Evolutionary conservation across 1,139 yeast genomes (phyloP).

Genomic region (Sugiyamaella xylanicola): DNA sequence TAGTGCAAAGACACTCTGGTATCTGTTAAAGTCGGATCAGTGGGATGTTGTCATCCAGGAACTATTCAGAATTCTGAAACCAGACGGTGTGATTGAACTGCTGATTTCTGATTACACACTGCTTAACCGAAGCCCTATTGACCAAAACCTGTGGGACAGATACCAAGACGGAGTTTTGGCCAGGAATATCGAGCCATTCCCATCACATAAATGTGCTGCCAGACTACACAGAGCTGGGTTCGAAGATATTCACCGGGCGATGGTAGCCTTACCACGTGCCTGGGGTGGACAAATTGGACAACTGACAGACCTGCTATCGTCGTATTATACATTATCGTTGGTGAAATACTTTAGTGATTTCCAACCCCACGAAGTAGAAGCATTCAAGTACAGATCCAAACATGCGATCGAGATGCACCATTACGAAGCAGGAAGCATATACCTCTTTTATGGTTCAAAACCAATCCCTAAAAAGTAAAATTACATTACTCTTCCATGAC

Average conservation of each 20-base stretch:
- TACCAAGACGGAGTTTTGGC: conserved; percentile 34
- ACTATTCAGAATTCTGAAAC: conserved; percentile 44
- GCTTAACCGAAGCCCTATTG: conserved; percentile 32
- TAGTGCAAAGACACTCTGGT: conserved; percentile 42
- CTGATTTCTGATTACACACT: conserved; percentile 39
- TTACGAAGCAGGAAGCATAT: conserved; percentile 28
- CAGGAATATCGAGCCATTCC: conserved; percentile 41
- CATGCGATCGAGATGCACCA: conserved; percentile 19
- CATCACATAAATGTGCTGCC: conserved; percentile 35
- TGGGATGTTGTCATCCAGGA: conserved; percentile 45
- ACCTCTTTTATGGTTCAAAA: conserved; percentile 33
- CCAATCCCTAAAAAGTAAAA: conserved; percentile 19
- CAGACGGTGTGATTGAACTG: conserved; percentile 46
- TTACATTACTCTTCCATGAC: background rate
- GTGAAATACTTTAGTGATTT: conserved; percentile 34
- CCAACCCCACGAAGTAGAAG: conserved; percentile 32
- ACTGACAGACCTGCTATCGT: conserved; percentile 37
- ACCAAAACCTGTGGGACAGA: conserved; percentile 34
- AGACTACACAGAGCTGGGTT: conserved; percentile 41
- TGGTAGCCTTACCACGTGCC: conserved; percentile 38
- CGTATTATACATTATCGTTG: conserved; percentile 38
- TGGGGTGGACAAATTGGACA: conserved; percentile 43
- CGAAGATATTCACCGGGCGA: conserved; percentile 34
- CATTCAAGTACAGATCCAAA: conserved; percentile 22
- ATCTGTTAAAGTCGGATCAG: conserved; percentile 36